Base-by-base conservation (phyloP, 768 basidiomycete genomes). In the Naganishia vishniacii region DNA sequence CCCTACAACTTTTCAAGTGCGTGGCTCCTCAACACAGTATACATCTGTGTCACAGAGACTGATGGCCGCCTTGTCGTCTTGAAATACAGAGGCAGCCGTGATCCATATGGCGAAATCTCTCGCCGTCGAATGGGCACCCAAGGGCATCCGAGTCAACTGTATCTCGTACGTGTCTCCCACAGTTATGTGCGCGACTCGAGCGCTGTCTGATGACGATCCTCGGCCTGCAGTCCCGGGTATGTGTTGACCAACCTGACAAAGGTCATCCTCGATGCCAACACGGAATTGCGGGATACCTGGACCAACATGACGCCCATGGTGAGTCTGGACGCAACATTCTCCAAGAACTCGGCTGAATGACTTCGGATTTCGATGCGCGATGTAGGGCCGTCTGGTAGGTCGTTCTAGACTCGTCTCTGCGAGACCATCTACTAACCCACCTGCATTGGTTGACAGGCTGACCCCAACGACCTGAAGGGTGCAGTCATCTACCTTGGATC, bases 51-150 rank as follows among this genome's bases (percentile, higher is more conserved):
- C 23, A 34, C 15, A 25, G 5, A 18, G 29, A 32, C 11, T 26
- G 12, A n/a, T 25, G 29, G 23, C 15, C 18, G 44, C 49, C n/a
- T n/a, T n/a, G n/a, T n/a, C n/a, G n/a, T 62, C 13, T 12, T 25
- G 11, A 11, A 3, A 25, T 32, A 28, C 59, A 72, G 73, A 77
- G 71, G 75, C 75, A 49, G 75, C 92, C 49, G 92, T 97, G 34
- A 87, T 88, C 70, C 93, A 97, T 73, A 89, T 97, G 89, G 91
- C 91, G 13, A 81, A 88, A 1, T 89, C 87, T 69, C 81, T 97
- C 34, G 93, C 88, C 0, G 91, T 97, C 26, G 94, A 98, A 79
- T 97, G 93, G 92, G 94, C 94, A 0, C 88, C 86, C 76, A 84
- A 86, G 68, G 86, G 86, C 48, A 86, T 93, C 65, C 84, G 91